phyloP scores from a whole-genome alignment of 441 rosid genomes.

The Pelargonium fulgidum region DNA sequence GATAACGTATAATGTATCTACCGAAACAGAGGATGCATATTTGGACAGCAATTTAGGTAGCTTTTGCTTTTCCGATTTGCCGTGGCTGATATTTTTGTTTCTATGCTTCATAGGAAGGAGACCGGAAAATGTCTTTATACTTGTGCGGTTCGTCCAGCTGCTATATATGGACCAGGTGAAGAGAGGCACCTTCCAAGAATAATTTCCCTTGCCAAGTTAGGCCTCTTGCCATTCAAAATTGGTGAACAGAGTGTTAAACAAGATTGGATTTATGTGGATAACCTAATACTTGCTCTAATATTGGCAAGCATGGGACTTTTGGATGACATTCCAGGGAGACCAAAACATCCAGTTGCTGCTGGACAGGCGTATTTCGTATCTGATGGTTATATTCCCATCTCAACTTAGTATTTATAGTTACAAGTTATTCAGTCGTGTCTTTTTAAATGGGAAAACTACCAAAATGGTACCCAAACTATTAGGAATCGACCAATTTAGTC shows the following conservation, averaged over 20 bases:
- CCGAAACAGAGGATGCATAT: neutral
- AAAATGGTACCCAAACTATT: too few species aligned
- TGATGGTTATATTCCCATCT: constrained; percentile 42
- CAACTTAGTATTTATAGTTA: neutral
- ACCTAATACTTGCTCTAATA: constrained; percentile 73
- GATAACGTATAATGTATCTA: neutral
- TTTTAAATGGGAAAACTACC: neutral
- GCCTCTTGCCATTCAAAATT: constrained; percentile 55
- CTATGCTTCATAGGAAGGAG: constrained; percentile 33
- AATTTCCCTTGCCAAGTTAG: constrained; percentile 58
- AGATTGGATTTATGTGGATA: constrained; percentile 87
- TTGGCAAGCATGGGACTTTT: constrained; percentile 88
- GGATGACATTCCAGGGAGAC: constrained; percentile 69
- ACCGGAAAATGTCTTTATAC: constrained; percentile 56
- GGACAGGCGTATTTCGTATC: constrained; percentile 91
- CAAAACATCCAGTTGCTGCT: constrained; percentile 65
- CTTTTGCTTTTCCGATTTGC: neutral
- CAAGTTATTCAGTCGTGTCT: neutral
- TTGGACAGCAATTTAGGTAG: neutral
- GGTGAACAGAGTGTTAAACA: constrained; percentile 65
- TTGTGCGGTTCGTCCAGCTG: constrained; percentile 86
- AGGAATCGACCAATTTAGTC: too few species aligned
- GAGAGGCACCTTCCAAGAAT: constrained; percentile 91
- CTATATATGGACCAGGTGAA: constrained; percentile 93
- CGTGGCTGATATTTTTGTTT: constrained; percentile 12